Evolutionary conservation across 495 filamentous ascomycete genomes (phyloP).

Genomic region (Staphylotrichum tortipilum): DNA sequence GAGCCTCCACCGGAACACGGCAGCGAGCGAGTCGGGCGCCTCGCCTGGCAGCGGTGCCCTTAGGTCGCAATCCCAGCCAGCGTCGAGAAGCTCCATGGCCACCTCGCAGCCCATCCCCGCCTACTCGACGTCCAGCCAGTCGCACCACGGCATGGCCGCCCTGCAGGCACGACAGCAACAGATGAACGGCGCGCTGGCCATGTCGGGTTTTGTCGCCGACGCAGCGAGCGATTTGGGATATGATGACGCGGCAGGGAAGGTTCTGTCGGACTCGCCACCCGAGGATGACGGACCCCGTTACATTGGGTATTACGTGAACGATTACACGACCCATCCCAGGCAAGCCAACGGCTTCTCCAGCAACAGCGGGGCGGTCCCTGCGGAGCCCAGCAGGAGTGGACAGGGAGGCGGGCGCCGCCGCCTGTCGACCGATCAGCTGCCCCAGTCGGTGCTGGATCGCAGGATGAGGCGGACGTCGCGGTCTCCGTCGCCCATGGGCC

Average conservation of each 20-base stretch:
- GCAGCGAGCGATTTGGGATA: conserved; percentile 32
- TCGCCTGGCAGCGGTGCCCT: conserved; percentile 35
- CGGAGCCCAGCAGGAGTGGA: conserved; percentile 30
- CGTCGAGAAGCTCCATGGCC: conserved; percentile 34
- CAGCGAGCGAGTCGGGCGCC: conserved; percentile 29
- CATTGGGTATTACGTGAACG: conserved; percentile 34
- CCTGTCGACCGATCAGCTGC: conserved; percentile 42
- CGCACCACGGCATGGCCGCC: conserved; percentile 22
- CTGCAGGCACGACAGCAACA: conserved; percentile 34
- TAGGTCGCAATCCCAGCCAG: conserved; percentile 51
- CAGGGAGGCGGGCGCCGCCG: conserved; percentile 33
- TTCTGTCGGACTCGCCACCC: conserved; percentile 29
- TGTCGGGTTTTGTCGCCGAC: conserved; percentile 43
- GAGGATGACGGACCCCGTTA: conserved; percentile 33
- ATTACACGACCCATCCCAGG: conserved; percentile 24
- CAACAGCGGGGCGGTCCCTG: conserved; percentile 34
- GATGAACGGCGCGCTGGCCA: conserved; percentile 32
- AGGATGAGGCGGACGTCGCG: conserved; percentile 43
- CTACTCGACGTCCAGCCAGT: conserved; percentile 20
- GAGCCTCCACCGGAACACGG: conserved; percentile 39
- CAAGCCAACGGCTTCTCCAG: conserved; percentile 28
- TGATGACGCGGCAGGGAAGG: conserved; percentile 26
- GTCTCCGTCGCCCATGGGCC: conserved; percentile 46
- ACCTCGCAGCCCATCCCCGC: conserved; percentile 9
- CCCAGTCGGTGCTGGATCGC: conserved; percentile 42